These are phyloP conservation scores for Parastagonospora nodorum DNA, from an alignment of 2,329 filamentous ascomycete genomes.

Conservation along the genomic window DNA sequence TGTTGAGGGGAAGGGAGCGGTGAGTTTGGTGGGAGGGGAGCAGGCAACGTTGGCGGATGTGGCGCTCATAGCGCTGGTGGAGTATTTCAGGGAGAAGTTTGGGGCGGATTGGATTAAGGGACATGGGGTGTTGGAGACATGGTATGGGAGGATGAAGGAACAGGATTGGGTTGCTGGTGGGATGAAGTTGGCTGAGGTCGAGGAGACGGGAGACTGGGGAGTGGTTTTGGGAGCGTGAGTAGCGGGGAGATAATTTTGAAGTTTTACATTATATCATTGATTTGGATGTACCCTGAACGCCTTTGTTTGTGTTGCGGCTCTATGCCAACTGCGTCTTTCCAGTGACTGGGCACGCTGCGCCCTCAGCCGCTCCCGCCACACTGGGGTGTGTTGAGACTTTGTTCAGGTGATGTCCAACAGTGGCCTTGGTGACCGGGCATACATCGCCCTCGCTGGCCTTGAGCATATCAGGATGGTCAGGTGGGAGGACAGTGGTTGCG, in stretches of 20 bases:
- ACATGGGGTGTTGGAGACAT: constrained; percentile 15
- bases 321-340: constrained; percentile 36
- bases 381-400: constrained; percentile 50
- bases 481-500: constrained; percentile 49
- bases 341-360: constrained; percentile 50
- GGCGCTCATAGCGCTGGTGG: constrained; percentile 13
- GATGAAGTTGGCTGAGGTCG: constrained; percentile 7
- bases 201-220: constrained; percentile 13
- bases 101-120: constrained; percentile 16
- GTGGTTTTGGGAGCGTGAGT: constrained; percentile 5
- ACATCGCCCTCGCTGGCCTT: constrained; percentile 46
- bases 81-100: constrained; percentile 17
- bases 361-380: constrained; percentile 45
- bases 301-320: not conserved
- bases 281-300: not conserved
- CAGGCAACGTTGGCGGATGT: constrained; percentile 18
- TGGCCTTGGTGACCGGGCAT: constrained; percentile 53
- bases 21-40: constrained; percentile 16
- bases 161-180: constrained; percentile 13
- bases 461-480: constrained; percentile 48
- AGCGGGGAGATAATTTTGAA: not conserved
- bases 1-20: constrained; percentile 6
- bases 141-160: constrained; percentile 11
- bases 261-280: not conserved
- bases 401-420: constrained; percentile 49